Conservation (phyloP, 108 stramenopile species). For the Nitzschia sp. region DNA sequence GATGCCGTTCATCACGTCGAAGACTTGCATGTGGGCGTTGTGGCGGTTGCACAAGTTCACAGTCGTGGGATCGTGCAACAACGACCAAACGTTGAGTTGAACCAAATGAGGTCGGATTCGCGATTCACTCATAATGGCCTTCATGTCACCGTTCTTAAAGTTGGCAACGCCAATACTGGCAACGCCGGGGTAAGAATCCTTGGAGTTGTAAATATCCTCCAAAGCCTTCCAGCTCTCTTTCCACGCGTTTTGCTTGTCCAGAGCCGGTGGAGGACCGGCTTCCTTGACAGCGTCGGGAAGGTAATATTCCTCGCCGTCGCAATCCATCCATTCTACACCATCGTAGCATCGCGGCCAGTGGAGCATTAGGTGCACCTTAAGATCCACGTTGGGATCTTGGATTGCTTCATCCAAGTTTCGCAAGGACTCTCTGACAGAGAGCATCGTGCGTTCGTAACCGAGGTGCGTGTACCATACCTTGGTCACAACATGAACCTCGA, state of each 20-base stretch:
- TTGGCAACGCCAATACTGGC: constrained; percentile 79
- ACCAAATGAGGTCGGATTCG: constrained; percentile 55
- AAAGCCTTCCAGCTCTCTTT: constrained; percentile 76
- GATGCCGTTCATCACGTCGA: constrained; percentile 80
- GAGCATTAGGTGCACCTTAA: constrained; percentile 63
- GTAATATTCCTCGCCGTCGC: constrained; percentile 63
- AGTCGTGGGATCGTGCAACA: constrained; percentile 58
- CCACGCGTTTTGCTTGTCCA: constrained; percentile 63
- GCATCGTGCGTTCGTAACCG: constrained; percentile 75
- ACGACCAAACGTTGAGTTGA: constrained; percentile 70
- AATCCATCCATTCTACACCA: constrained; percentile 78
- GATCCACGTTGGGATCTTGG: constrained; percentile 41
- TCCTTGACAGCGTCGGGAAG: constrained; percentile 60
- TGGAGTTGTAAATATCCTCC: constrained; percentile 49
- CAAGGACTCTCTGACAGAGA: constrained; percentile 45
- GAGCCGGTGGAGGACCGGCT: constrained; percentile 73
- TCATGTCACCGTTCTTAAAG: constrained; percentile 64
- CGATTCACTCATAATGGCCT: constrained; percentile 32
- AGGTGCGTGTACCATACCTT: constrained; percentile 89
- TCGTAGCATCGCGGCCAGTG: constrained; percentile 84
- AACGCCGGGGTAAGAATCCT: constrained; percentile 30
- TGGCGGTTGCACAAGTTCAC: constrained; percentile 45
- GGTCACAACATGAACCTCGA: constrained; percentile 71
- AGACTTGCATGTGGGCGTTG: constrained; percentile 58
- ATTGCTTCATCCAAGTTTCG: constrained; percentile 23